Evolutionary conservation across 495 filamentous ascomycete genomes (phyloP), one percentile per base, ranked within the genome.

Genomic region (Xylaria curta): DNA sequence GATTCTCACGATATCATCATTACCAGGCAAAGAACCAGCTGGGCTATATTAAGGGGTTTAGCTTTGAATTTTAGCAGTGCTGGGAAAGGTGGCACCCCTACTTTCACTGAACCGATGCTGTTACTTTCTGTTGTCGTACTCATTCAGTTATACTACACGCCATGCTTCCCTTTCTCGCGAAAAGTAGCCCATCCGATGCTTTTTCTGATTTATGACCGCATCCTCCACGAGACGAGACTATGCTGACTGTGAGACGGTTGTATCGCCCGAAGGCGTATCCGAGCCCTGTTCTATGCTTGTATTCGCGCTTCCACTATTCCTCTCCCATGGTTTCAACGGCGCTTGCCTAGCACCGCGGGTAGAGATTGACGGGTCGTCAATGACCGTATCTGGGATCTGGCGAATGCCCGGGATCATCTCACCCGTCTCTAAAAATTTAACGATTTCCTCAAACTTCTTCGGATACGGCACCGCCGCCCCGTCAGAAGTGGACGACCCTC

Each of bases 351-450:
- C 87, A 54, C 78, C 78, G 26, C 47, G 73, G 10, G 78, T 76
- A 24, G 76, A 72, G n/a, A 79, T 74, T 3, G 72, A 78, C 54
- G 81, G 78, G 2, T 90, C 91, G 31, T 87, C 82, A 38, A 96
- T 86, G 8, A 98, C 87, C 0, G 90, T 96, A 72, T 93, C 87
- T 17, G 97, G 94, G 73, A 99, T 96, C 72, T 98, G 86, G 73
- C 90, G 90, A 76, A 99, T 97, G 2, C 96, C 96, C 0, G 94
- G 93, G 63, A 99, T 92, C 4, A 91, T 90, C 78, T 94, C 89
- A 54, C 94, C 94, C 24, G 87, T 91, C 4, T 91, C 92, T 73
- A 99, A 93, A 40, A 98, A 89, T 54, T 93, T 94, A 46, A 97
- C 90, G 63, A 99, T 94, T 70, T 95, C 90, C 36, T 92, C 90